Evolutionary conservation across 345 rosid species (phyloP), one percentile per base, ranked within the genome.

Genomic region (Citrus glauca): DNA sequence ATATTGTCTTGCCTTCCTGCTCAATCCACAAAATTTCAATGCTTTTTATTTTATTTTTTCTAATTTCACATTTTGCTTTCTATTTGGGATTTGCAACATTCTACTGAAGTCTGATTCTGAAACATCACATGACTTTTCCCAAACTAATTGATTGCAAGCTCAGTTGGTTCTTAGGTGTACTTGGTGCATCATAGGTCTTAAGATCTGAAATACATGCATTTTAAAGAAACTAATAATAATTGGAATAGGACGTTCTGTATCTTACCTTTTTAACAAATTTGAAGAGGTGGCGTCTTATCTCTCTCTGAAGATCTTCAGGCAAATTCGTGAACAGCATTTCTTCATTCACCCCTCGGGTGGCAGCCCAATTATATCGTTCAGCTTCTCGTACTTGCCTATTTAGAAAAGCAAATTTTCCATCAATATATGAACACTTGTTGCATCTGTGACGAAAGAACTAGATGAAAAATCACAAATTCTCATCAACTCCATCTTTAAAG

Each of bases 231-330:
- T 7, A 22, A 30, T 28, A 33, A 61, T 56, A 20, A 66, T 25
- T 48, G 60, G 4, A 74, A 17, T 17, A 4, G 19, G 32, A 38
- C 20, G 60, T 66, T 56, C n/a, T 30, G 75, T 70, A 72, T 63
- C 84, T 87, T 75, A 91, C 98, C 73, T 91, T 88, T 81, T 92
- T 87, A 78, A 93, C 88, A 83, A 93, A 91, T 79, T 81, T 88
- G 89, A 91, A 93, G 82, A 92, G 95, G 67, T 95, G 97, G 32
- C 94, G 89, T 81, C 94, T 87, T 83, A 95, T 91, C n/a, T 95
- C 97, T 84, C 91, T 89, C 71, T 90, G 98, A 77, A 95, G 88
- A 73, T 93, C 98, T 80, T 95, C 98, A 3, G 98, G 97, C 86
- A 95, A 84, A 84, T 89, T 89, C 77, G 88, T 88, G 67, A 95